Conservation (phyloP, 176 grass and related monocot genomes). For the Hyparrhenia diplandra region DNA sequence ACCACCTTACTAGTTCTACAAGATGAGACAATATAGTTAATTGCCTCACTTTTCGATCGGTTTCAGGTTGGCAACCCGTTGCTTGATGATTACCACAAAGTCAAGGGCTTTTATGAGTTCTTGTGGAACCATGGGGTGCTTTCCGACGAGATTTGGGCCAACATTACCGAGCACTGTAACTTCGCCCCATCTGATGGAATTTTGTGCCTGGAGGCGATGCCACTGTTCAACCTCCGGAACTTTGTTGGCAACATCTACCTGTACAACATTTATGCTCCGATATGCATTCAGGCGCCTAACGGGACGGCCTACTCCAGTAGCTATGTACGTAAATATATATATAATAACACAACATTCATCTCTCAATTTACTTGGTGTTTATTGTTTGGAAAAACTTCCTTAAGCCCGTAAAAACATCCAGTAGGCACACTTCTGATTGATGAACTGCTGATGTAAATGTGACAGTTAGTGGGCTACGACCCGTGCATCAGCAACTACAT, state of each 20-base stretch:
- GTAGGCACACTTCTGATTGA: no score
- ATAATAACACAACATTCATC: no score
- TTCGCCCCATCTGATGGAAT: not conserved
- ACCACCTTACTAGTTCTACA: no score
- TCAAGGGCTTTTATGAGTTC: slow-evolving; percentile 14
- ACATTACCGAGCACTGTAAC: slow-evolving; percentile 33
- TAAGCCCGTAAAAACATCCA: no score
- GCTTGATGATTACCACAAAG: slow-evolving; percentile 4
- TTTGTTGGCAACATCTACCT: not conserved
- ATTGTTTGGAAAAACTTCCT: no score
- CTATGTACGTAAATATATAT: slow-evolving; percentile 18
- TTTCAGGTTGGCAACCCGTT: slow-evolving; percentile 38
- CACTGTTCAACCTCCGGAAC: not conserved
- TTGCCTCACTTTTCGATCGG: no score
- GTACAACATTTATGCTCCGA: slow-evolving; percentile 47
- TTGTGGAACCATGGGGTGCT: slow-evolving; percentile 51
- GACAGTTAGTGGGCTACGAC: no score
- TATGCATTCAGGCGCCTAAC: slow-evolving; percentile 2
- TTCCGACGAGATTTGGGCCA: slow-evolving; percentile 35
- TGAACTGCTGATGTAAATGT: no score
- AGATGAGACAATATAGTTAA: no score
- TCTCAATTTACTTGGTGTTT: no score
- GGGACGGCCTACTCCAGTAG: not conserved
- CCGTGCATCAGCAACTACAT: no score
- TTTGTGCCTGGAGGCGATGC: not conserved